Evolutionary conservation across 352 stramenopile genomes (phyloP), one percentile per base, ranked within the genome.

Genomic region (Globisporangium heterothallicum): DNA sequence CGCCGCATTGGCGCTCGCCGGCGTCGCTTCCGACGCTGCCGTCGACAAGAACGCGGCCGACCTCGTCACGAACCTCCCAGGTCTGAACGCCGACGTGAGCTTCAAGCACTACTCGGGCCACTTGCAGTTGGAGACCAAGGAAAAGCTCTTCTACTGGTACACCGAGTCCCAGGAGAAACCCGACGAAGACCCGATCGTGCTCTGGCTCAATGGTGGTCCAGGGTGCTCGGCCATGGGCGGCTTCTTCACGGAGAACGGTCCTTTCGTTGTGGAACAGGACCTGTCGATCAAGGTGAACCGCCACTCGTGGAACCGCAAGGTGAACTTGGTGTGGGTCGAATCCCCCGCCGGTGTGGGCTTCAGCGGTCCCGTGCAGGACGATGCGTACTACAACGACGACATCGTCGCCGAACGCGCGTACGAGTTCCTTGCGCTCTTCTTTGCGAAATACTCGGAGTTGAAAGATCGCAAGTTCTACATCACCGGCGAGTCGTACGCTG

Each of bases 381-480:
- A 65, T 13, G 65, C 63, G n/a, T 88, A 94, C 73, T 88, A 87
- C 61, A 91, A 92, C 49, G 83, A 94, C 45, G 76, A 86, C 50
- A 64, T 70, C 8, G 77, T 94, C 36, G 82, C 74, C 3, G 64
- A 84, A 51, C 86, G 86, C 54, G 79, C 79, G 46, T 87, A 86
- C 61, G 74, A 89, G 50, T 94, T 94, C 51, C 57, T 94, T 16
- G 42, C 61, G 21, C 61, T 74, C 29, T 91, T 90, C 52, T 86
- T 91, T 42, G 45, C 58, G 34, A 82, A 88, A 56, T 88, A 84
- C 54, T 65, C 74, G 16, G 71, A 89, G 35, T 84, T 94, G 35
- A 60, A 80, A 38, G 63, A 70, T 43, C 82, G 82, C 40, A 64
- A 85, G 16, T 90, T 92, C 56, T 94, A 87, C 68, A 86, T 94